Percentiles rank a stretch among this genome's conserved stretches.
phyloP scores from a whole-genome alignment of 306 rosid genomes.

The Sicyos baderoa region DNA sequence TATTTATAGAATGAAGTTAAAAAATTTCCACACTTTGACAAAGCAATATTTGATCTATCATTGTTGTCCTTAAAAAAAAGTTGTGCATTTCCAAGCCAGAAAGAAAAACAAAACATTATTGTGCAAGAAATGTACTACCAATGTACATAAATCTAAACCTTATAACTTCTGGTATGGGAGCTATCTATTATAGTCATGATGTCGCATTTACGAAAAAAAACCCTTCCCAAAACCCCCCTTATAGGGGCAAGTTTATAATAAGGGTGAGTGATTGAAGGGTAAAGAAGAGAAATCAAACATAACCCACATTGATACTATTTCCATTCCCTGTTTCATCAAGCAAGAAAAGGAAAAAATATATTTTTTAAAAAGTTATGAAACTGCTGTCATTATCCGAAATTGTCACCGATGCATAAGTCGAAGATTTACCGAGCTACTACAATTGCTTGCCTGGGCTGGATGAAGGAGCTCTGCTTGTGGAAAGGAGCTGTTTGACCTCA shows the following conservation, averaged over 20 bases:
- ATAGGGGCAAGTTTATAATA: constrained; percentile 26
- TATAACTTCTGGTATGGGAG: constrained; percentile 40
- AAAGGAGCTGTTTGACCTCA: constrained; percentile 71
- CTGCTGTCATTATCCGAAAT: constrained; percentile 7
- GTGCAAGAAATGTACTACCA: constrained; percentile 5
- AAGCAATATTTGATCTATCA: neutral
- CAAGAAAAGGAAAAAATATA: constrained; percentile 20
- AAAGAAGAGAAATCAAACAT: constrained; percentile 40
- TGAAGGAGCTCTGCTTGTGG: constrained; percentile 85
- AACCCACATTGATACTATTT: constrained; percentile 44
- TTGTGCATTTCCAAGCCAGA: constrained; percentile 5
- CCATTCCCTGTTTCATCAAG: constrained; percentile 27
- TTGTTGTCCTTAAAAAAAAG: neutral
- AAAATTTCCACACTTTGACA: neutral
- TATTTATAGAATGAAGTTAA: neutral
- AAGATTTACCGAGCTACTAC: constrained; percentile 62
- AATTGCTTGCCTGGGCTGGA: constrained; percentile 59
- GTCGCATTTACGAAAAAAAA: constrained; percentile 52
- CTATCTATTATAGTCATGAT: constrained; percentile 55
- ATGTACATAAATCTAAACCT: constrained; percentile 33
- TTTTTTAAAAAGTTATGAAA: constrained; percentile 19
- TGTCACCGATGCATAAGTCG: constrained; percentile 38
- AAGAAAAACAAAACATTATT: constrained; percentile 11
- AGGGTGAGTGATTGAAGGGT: constrained; percentile 31
- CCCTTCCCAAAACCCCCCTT: constrained; percentile 45